Conservation (phyloP, 441 rosid genomes). For the Populus hybrid region DNA sequence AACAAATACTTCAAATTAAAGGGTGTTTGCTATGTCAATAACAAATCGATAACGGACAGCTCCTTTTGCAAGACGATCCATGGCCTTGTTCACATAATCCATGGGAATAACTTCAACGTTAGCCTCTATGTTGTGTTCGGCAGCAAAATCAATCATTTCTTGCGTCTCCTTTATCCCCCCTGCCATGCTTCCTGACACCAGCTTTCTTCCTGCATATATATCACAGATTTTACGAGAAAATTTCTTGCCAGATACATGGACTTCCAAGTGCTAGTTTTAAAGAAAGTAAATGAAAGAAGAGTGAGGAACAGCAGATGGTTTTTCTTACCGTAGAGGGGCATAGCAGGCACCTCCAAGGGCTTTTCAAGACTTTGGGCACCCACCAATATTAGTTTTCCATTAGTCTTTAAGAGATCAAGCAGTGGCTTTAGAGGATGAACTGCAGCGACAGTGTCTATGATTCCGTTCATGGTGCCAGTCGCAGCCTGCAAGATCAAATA, state of each 20-base stretch:
- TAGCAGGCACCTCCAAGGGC: slow-evolving; percentile 40
- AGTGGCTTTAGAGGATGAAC: slow-evolving; percentile 61
- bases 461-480: slow-evolving; percentile 62
- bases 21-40: slow-evolving; percentile 46
- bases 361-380: slow-evolving; percentile 29
- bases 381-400: slow-evolving; percentile 46
- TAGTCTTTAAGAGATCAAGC: slow-evolving; percentile 57
- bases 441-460: slow-evolving; percentile 79
- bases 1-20: not conserved
- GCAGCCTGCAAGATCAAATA: slow-evolving; percentile 45
- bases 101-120: slow-evolving; percentile 43
- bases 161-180: slow-evolving; percentile 49
- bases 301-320: not conserved
- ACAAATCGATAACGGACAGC: slow-evolving; percentile 56
- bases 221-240: not conserved
- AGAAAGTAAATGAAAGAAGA: not conserved
- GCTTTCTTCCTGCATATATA: slow-evolving; percentile 29
- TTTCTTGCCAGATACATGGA: not conserved
- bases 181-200: slow-evolving; percentile 30
- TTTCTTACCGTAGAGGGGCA: not conserved
- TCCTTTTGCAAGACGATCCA: slow-evolving; percentile 38
- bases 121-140: slow-evolving; percentile 38
- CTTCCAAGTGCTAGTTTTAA: not conserved
- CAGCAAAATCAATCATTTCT: slow-evolving; percentile 47
- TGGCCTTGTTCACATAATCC: slow-evolving; percentile 44